A percentile compares a stretch with the other conserved stretches of the same genome.
These are phyloP conservation scores for Colletotrichum tropicicola DNA, from an alignment of 2,329 filamentous ascomycete species.

Conservation along the genomic window DNA sequence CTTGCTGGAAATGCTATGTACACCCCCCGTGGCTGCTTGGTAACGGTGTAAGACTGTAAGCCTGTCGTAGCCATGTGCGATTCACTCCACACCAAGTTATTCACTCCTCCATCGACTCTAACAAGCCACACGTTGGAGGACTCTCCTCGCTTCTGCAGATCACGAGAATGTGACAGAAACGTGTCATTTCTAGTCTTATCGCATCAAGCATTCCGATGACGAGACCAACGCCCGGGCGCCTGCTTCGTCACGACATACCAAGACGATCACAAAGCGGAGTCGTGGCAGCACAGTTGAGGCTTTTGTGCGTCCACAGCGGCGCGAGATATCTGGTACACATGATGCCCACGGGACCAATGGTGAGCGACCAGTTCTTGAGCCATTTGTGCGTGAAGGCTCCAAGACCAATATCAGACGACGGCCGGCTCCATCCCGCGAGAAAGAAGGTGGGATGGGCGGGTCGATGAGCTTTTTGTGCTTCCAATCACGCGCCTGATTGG, in stretches of 20 bases:
- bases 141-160: no score
- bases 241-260: conserved; percentile 8
- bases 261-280: conserved; percentile 37
- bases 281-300: background rate
- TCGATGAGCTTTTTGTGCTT: background rate
- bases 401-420: background rate
- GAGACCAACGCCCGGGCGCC: background rate
- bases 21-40: no score
- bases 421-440: background rate
- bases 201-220: background rate
- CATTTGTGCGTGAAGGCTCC: background rate
- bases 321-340: background rate
- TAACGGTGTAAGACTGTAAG: no score
- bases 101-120: no score
- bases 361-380: background rate
- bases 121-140: no score
- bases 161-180: no score
- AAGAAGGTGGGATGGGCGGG: background rate
- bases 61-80: no score
- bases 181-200: background rate
- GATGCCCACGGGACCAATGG: background rate
- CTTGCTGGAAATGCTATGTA: no score
- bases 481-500: background rate
- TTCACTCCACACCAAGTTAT: no score
- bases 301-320: background rate